A percentile compares a stretch with the other conserved stretches of the same genome.
Conservation (phyloP, 768 basidiomycete genomes). For the Mycena latifolia region DNA sequence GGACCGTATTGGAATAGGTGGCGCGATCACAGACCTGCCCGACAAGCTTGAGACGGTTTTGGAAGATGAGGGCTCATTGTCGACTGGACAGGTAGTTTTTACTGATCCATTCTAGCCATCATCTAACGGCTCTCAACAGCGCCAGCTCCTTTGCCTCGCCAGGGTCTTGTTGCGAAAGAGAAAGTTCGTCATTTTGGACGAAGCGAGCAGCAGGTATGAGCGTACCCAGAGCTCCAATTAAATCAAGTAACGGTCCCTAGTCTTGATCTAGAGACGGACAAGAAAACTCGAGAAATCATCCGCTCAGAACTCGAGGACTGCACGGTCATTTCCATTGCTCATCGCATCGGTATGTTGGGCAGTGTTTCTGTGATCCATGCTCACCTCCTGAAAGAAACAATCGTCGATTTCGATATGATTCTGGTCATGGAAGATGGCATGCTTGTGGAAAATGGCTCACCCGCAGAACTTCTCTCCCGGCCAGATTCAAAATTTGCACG, state of each 20-base stretch:
- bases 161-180: slow-evolving; percentile 19
- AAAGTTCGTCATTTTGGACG: slow-evolving; percentile 27
- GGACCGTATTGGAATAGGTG: background rate
- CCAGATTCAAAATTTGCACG: slow-evolving; percentile 8
- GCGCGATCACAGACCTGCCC: slow-evolving; percentile 4
- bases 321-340: slow-evolving; percentile 29
- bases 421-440: slow-evolving; percentile 29
- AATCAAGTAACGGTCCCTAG: background rate
- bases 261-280: slow-evolving; percentile 24
- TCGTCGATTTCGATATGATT: slow-evolving; percentile 31
- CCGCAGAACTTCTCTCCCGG: slow-evolving; percentile 13
- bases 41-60: slow-evolving; percentile 21
- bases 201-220: slow-evolving; percentile 34
- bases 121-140: background rate
- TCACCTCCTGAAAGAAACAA: slow-evolving; percentile 12
- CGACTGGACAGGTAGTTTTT: slow-evolving; percentile 14
- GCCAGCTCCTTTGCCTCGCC: slow-evolving; percentile 28
- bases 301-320: slow-evolving; percentile 19
- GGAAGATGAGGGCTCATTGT: slow-evolving; percentile 26
- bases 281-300: slow-evolving; percentile 29
- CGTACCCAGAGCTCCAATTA: no score
- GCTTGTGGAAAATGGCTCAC: slow-evolving; percentile 19
- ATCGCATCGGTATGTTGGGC: slow-evolving; percentile 30
- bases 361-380: no score
- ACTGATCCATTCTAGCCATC: background rate